Conservation (phyloP, 306 rosid genomes). For the Cucurbita moschata region DNA sequence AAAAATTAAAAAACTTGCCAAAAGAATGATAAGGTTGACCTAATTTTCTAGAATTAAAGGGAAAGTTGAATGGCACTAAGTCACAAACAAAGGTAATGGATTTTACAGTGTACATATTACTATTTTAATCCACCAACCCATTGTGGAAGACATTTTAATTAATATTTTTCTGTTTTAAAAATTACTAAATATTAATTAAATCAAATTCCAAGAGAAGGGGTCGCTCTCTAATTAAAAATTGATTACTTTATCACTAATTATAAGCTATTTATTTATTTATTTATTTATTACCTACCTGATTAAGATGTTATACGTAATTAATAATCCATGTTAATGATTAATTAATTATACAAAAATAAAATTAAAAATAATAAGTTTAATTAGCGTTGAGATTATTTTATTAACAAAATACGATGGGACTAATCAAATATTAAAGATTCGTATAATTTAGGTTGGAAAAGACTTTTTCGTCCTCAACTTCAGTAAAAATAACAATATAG, state of each 20-base stretch:
- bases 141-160: background rate
- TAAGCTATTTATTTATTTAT: background rate
- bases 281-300: background rate
- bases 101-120: slow-evolving; percentile 4
- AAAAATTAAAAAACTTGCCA: background rate
- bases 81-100: background rate
- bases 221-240: background rate
- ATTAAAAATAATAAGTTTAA: too few relatives aligned
- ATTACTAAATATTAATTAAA: background rate
- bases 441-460: too few relatives aligned
- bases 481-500: too few relatives aligned
- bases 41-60: background rate
- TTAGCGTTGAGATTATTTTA: too few relatives aligned
- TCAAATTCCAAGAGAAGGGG: background rate
- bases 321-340: background rate
- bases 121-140: slow-evolving; percentile 4
- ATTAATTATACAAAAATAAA: background rate
- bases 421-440: too few relatives aligned
- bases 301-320: background rate
- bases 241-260: background rate
- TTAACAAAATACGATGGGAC: too few relatives aligned
- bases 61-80: slow-evolving; percentile 2
- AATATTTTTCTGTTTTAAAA: background rate
- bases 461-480: too few relatives aligned
- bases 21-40: slow-evolving; percentile 2